These are phyloP conservation scores for Cyamopsis tetragonoloba DNA, from an alignment of 306 rosid genomes.

Conservation along the genomic window DNA sequence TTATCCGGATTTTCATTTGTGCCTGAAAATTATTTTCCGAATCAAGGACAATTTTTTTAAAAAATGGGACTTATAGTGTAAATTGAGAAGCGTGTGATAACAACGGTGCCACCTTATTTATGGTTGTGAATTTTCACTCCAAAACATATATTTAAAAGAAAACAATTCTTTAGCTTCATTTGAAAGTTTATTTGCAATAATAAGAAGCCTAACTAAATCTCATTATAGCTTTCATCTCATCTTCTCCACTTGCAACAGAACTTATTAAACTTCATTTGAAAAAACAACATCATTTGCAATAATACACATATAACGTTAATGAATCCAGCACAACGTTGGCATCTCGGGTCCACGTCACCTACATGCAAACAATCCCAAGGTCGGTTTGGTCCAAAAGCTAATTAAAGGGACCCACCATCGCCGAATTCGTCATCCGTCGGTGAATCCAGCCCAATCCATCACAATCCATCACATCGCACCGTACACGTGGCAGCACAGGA, in stretches of 20 bases:
- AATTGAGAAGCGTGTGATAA: no score
- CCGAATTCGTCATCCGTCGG: slow-evolving; percentile 43
- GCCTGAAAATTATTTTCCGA: no score
- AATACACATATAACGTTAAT: not conserved
- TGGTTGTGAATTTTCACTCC: no score
- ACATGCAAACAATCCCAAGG: slow-evolving; percentile 37
- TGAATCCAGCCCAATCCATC: slow-evolving; percentile 32
- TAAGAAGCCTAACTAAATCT: no score
- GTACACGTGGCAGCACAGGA: slow-evolving; percentile 48
- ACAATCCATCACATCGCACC: slow-evolving; percentile 32
- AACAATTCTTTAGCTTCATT: no score
- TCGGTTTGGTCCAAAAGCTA: slow-evolving; percentile 40
- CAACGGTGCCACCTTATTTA: no score
- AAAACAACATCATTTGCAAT: slow-evolving; percentile 7
- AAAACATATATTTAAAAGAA: no score
- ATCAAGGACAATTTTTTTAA: no score
- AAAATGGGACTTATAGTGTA: no score
- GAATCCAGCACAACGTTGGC: slow-evolving; percentile 6
- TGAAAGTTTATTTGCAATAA: no score
- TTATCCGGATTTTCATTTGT: no score
- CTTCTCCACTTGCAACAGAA: not conserved
- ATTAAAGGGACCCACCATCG: slow-evolving; percentile 38
- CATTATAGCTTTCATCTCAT: not conserved
- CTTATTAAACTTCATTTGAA: not conserved
- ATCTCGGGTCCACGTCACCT: slow-evolving; percentile 27